A percentile compares a stretch with the other conserved stretches of the same genome.
These are phyloP conservation scores for Hypoxylon subgilvum DNA, from an alignment of 495 filamentous ascomycete species.

Conservation along the genomic window DNA sequence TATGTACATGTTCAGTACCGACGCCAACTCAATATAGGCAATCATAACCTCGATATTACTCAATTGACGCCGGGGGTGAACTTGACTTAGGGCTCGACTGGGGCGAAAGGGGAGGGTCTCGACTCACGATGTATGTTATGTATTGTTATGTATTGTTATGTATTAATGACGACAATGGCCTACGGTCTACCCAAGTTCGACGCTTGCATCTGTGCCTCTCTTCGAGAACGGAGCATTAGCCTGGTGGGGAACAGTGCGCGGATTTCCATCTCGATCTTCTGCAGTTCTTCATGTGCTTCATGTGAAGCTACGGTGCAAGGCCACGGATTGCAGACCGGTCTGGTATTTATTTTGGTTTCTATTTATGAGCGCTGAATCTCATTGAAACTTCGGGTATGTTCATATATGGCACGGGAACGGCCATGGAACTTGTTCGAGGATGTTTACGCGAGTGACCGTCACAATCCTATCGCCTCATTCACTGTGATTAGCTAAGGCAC, in stretches of 20 bases:
- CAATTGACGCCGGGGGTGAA: neutral
- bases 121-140: too few relatives aligned
- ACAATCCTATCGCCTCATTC: neutral
- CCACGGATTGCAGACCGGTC: neutral
- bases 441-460: neutral
- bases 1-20: too few relatives aligned
- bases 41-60: neutral
- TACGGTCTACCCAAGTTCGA: too few relatives aligned
- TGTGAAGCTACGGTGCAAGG: neutral
- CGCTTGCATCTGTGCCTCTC: constrained; percentile 1
- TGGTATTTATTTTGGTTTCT: too few relatives aligned
- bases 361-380: neutral
- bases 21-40: neutral
- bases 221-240: neutral
- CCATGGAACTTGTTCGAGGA: neutral
- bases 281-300: neutral
- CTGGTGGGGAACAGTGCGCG: neutral
- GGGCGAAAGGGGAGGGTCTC: too few relatives aligned
- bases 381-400: neutral
- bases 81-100: neutral
- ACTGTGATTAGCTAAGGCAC: constrained; percentile 10
- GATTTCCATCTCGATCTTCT: neutral
- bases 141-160: neutral
- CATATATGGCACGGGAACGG: constrained; percentile 2
- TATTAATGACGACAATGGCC: neutral